Conservation (phyloP, 179 eudicot genomes). For the Beta corolliflora region DNA sequence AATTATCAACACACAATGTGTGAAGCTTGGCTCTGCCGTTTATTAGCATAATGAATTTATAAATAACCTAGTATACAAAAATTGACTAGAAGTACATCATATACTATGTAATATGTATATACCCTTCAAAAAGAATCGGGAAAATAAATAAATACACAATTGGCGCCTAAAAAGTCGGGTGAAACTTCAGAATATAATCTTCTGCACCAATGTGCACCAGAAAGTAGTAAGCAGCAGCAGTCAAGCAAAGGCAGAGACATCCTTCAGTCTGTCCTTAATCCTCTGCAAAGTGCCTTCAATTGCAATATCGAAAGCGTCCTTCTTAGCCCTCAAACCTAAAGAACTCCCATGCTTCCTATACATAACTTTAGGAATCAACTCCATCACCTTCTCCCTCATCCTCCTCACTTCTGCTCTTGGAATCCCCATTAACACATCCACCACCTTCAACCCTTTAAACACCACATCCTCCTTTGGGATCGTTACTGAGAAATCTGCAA, state of each 20-base stretch:
- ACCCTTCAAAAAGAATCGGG: conserved; percentile 12
- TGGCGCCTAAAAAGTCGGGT: background rate
- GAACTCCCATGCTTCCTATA: conserved; percentile 93
- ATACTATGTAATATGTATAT: conserved; percentile 1
- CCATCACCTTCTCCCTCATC: conserved; percentile 83
- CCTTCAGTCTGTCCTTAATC: conserved; percentile 55
- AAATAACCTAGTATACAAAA: conserved; percentile 15
- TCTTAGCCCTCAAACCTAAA: conserved; percentile 67
- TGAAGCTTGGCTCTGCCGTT: background rate
- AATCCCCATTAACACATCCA: conserved; percentile 69
- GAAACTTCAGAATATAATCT: background rate
- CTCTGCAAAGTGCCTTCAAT: conserved; percentile 74
- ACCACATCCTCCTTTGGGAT: conserved; percentile 90
- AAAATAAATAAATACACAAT: background rate
- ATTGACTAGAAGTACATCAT: background rate
- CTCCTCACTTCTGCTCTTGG: conserved; percentile 68
- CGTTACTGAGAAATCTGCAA: conserved; percentile 64
- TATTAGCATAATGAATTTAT: conserved; percentile 19
- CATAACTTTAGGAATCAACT: conserved; percentile 66
- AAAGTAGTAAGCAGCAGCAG: conserved; percentile 6
- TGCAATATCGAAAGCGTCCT: conserved; percentile 92
- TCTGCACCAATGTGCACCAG: background rate
- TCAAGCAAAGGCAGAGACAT: conserved; percentile 20
- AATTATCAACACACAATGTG: too few relatives aligned
- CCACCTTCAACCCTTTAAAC: conserved; percentile 65